These are phyloP conservation scores for Stylonectria norvegica DNA, from an alignment of 2,329 filamentous ascomycete species.

Conservation along the genomic window DNA sequence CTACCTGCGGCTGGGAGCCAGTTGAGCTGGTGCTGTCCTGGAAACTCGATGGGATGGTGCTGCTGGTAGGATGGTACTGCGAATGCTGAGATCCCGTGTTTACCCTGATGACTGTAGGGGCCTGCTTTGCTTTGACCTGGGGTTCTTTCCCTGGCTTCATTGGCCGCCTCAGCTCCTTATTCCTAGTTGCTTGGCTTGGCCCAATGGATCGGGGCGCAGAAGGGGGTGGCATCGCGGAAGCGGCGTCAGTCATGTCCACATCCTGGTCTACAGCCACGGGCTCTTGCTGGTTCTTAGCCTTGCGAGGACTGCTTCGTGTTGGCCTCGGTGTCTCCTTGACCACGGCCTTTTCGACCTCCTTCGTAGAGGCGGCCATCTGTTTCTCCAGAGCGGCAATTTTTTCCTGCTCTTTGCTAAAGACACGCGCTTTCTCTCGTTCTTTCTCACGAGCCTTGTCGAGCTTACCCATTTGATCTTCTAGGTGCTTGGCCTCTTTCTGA, in stretches of 20 bases:
- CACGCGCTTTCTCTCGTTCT: constrained; percentile 64
- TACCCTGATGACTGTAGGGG: constrained; percentile 67
- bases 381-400: constrained; percentile 52
- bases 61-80: constrained; percentile 58
- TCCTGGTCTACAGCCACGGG: constrained; percentile 39
- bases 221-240: constrained; percentile 56
- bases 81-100: constrained; percentile 62
- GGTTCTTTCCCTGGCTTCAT: constrained; percentile 61
- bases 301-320: constrained; percentile 51
- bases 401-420: constrained; percentile 57
- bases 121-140: constrained; percentile 58
- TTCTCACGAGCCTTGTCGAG: constrained; percentile 67
- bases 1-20: constrained; percentile 39
- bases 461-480: constrained; percentile 58
- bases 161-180: constrained; percentile 55
- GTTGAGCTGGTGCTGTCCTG: constrained; percentile 43
- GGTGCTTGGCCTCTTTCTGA: constrained; percentile 61
- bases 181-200: constrained; percentile 46
- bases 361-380: constrained; percentile 50
- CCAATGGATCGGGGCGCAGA: constrained; percentile 53
- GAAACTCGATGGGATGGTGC: constrained; percentile 53
- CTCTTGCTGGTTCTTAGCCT: constrained; percentile 37
- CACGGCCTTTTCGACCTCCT: constrained; percentile 45
- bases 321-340: constrained; percentile 43
- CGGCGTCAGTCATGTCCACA: constrained; percentile 55